Evolutionary conservation across 768 basidiomycete species (phyloP).

Genomic region (Kwoniella dejecticola): DNA sequence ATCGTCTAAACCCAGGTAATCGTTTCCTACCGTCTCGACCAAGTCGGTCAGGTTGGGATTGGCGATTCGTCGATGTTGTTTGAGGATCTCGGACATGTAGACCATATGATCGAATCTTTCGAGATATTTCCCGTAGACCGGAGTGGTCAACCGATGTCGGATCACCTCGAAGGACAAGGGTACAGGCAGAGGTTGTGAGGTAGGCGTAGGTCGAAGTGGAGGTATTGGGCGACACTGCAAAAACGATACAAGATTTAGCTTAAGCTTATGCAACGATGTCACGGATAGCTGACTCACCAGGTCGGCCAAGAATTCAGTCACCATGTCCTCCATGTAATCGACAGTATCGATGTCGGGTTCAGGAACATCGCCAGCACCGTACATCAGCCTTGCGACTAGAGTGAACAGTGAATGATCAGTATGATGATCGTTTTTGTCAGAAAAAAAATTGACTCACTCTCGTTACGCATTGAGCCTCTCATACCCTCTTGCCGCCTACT

Average conservation of each 20-base stretch:
- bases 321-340: slow-evolving; percentile 48
- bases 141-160: slow-evolving; percentile 35
- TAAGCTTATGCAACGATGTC: background rate
- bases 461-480: slow-evolving; percentile 41
- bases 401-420: slow-evolving; percentile 10
- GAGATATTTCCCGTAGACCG: slow-evolving; percentile 36
- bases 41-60: slow-evolving; percentile 34
- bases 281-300: slow-evolving; percentile 27
- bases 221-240: slow-evolving; percentile 40
- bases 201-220: slow-evolving; percentile 24
- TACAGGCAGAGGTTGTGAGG: slow-evolving; percentile 15
- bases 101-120: slow-evolving; percentile 45
- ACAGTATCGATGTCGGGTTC: slow-evolving; percentile 42
- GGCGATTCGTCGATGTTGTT: slow-evolving; percentile 15
- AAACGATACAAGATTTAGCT: background rate
- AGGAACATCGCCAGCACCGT: slow-evolving; percentile 45
- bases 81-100: slow-evolving; percentile 28
- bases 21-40: slow-evolving; percentile 33
- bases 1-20: slow-evolving; percentile 38
- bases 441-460: slow-evolving; percentile 34
- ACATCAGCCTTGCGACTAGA: slow-evolving; percentile 46
- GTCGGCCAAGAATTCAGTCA: slow-evolving; percentile 42
- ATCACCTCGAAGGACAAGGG: slow-evolving; percentile 32
- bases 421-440: background rate
- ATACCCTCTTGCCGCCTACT: slow-evolving; percentile 34